Evolutionary conservation across 1,284 basidiomycete genomes (phyloP).

Genomic region (Naganishia liquefaciens): DNA sequence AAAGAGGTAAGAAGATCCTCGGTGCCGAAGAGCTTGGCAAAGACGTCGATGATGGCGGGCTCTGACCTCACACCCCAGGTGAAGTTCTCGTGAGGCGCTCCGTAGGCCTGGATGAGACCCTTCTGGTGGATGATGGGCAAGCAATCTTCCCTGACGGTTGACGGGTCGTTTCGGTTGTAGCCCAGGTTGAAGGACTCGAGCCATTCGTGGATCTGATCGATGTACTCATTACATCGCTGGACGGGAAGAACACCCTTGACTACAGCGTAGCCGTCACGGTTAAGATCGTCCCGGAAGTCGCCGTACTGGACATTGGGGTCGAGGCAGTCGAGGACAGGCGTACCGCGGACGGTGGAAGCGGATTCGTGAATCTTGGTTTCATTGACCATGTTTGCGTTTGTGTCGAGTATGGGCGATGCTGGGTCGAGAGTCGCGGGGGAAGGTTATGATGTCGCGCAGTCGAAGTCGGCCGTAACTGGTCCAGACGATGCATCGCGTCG

Average conservation of each 20-base stretch:
- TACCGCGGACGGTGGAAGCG: slow-evolving; percentile 22
- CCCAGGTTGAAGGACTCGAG: slow-evolving; percentile 44
- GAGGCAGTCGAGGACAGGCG: slow-evolving; percentile 25
- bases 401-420: neutral
- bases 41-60: slow-evolving; percentile 21
- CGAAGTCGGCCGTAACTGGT: too few species aligned
- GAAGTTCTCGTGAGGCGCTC: slow-evolving; percentile 33
- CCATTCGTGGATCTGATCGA: slow-evolving; percentile 41
- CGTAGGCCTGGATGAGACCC: slow-evolving; percentile 32
- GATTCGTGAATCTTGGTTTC: slow-evolving; percentile 21
- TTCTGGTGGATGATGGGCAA: slow-evolving; percentile 41
- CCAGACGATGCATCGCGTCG: too few species aligned
- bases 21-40: slow-evolving; percentile 32
- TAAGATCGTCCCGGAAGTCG: slow-evolving; percentile 45
- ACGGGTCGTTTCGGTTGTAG: slow-evolving; percentile 43
- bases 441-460: too few species aligned
- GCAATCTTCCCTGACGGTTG: slow-evolving; percentile 40
- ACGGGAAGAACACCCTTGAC: slow-evolving; percentile 42
- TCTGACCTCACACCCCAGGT: slow-evolving; percentile 24
- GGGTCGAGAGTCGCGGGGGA: too few species aligned
- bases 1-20: slow-evolving; percentile 27
- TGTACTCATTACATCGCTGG: slow-evolving; percentile 40
- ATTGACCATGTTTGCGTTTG: slow-evolving; percentile 13
- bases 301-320: slow-evolving; percentile 28
- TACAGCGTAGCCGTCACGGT: slow-evolving; percentile 42